Conservation (phyloP, 768 basidiomycete genomes). For the Chalciporus pseudorubinellus region DNA sequence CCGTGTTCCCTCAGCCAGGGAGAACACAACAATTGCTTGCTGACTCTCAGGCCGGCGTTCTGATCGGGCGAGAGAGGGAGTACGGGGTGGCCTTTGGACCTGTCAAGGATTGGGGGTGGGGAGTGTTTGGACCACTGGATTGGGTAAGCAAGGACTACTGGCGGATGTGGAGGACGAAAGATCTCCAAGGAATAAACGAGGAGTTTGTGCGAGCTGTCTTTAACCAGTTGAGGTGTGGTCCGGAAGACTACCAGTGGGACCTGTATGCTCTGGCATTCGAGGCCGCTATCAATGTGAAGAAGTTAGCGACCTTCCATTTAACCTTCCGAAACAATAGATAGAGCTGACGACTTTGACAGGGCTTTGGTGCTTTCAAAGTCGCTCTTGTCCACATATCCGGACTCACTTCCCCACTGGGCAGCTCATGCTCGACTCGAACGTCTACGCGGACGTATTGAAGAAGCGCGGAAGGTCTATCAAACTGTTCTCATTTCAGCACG, state of each 20-base stretch:
- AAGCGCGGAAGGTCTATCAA: conserved; percentile 77
- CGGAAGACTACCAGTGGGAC: conserved; percentile 64
- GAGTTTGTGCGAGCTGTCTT: conserved; percentile 58
- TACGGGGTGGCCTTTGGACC: conserved; percentile 64
- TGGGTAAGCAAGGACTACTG: conserved; percentile 31
- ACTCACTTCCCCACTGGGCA: conserved; percentile 67
- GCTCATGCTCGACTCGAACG: conserved; percentile 74
- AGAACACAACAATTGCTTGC: conserved; percentile 37
- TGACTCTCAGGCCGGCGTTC: conserved; percentile 62
- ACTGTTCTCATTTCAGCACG: conserved; percentile 55
- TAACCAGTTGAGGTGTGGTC: conserved; percentile 47
- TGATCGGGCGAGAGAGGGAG: conserved; percentile 65
- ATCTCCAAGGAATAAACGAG: conserved; percentile 50
- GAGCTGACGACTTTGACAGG: conserved; percentile 36
- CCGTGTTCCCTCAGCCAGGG: conserved; percentile 49
- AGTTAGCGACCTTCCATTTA: conserved; percentile 36
- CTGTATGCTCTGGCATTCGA: conserved; percentile 65
- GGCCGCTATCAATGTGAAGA: conserved; percentile 54
- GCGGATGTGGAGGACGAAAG: conserved; percentile 46
- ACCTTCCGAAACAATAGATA: background rate
- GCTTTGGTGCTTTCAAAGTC: conserved; percentile 67
- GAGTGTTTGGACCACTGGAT: conserved; percentile 56
- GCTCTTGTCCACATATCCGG: conserved; percentile 53
- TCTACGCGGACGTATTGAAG: conserved; percentile 58
- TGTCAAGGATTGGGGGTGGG: conserved; percentile 62